Evolutionary conservation across 371 early-diverging fungal genomes (phyloP).

Genomic region (Cokeromyces recurvatus): DNA sequence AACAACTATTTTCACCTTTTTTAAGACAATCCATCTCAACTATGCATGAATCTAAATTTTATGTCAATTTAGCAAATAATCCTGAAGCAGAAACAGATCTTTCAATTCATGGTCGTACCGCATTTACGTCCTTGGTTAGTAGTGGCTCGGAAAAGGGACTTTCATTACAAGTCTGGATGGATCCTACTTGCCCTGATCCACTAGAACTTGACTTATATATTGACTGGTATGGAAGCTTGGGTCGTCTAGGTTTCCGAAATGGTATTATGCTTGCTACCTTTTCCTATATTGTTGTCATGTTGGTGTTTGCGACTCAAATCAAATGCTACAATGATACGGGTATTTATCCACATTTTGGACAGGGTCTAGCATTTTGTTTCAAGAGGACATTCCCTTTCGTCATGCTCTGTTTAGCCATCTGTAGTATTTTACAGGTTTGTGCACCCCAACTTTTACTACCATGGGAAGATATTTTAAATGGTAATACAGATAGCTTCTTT

Average conservation of each 20-base stretch:
- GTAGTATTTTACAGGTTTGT: conserved; percentile 27
- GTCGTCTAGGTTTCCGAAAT: conserved; percentile 67
- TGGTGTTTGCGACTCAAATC: conserved; percentile 60
- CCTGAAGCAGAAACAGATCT: conserved; percentile 38
- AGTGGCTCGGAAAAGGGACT: conserved; percentile 45
- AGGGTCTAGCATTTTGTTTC: conserved; percentile 39
- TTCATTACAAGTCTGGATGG: conserved; percentile 67
- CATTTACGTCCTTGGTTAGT: conserved; percentile 44
- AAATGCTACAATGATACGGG: conserved; percentile 55
- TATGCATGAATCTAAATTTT: conserved; percentile 71
- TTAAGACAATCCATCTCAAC: conserved; percentile 68
- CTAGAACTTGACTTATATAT: conserved; percentile 51
- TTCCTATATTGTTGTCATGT: conserved; percentile 60
- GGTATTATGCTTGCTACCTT: conserved; percentile 68
- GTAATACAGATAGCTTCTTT: conserved; percentile 56
- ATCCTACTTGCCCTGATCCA: conserved; percentile 53
- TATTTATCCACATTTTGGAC: conserved; percentile 45
- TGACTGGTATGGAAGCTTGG: conserved; percentile 74
- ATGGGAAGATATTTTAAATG: conserved; percentile 46
- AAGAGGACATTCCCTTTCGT: conserved; percentile 32
- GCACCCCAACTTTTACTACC: conserved; percentile 13
- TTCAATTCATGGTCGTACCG: conserved; percentile 70
- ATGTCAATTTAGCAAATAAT: conserved; percentile 40
- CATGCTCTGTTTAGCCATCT: conserved; percentile 23
- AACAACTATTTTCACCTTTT: conserved; percentile 58